phyloP scores from a whole-genome alignment of 306 rosid genomes.

The Notholithocarpus densiflorus region DNA sequence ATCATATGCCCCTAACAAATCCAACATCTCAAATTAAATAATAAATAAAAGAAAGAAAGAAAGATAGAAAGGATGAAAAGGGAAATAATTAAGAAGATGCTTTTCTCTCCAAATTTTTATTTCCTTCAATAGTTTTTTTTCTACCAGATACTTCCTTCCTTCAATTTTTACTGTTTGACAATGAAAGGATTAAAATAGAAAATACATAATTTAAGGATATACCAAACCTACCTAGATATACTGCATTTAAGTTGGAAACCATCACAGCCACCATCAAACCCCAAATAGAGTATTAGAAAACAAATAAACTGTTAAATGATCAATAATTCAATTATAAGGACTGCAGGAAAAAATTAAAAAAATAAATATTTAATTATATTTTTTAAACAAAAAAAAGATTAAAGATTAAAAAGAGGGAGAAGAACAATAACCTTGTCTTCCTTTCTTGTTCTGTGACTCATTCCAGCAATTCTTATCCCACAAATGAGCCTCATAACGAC shows the following conservation, averaged over 20 bases:
- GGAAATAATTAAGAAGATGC: not conserved
- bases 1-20: slow-evolving; percentile 82
- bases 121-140: not conserved
- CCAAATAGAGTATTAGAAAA: not conserved
- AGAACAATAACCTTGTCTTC: slow-evolving; percentile 72
- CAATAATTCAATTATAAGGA: not conserved
- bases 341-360: not conserved
- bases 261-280: slow-evolving; percentile 11
- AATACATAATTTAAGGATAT: not conserved
- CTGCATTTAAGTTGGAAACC: slow-evolving; percentile 48
- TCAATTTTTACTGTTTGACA: not conserved
- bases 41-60: not conserved
- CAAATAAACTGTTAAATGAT: not conserved
- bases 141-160: too few species aligned
- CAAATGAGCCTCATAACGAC: slow-evolving; percentile 93
- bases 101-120: slow-evolving; percentile 3
- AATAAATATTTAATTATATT: too few species aligned
- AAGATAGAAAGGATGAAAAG: not conserved
- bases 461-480: slow-evolving; percentile 98
- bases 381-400: not conserved
- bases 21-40: not conserved
- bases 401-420: not conserved
- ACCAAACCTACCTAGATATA: slow-evolving; percentile 67
- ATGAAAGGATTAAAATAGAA: not conserved
- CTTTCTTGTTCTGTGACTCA: slow-evolving; percentile 84